These are phyloP conservation scores for Protomyces gravidus DNA, from an alignment of 1,139 yeast species.

Conservation along the genomic window DNA sequence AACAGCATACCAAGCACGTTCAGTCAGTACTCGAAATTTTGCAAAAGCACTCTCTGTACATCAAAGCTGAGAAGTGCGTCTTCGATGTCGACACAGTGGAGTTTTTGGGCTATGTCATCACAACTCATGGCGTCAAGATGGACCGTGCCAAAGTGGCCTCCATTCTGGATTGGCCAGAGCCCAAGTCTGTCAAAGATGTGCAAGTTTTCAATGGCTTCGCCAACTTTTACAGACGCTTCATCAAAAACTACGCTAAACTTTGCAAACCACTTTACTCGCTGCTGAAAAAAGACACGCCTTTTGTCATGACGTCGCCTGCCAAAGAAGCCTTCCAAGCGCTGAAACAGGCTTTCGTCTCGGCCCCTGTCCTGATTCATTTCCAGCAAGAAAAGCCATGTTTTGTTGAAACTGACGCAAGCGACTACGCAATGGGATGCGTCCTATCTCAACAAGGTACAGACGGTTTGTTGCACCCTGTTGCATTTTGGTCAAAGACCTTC, in stretches of 20 bases:
- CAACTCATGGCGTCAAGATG: not conserved
- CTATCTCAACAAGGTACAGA: constrained; percentile 1
- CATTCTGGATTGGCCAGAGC: not conserved
- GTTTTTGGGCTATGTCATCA: not conserved
- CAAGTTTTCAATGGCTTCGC: not conserved
- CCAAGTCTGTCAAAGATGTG: not conserved
- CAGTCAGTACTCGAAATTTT: not conserved
- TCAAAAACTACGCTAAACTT: not conserved
- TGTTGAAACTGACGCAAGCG: constrained; percentile 23
- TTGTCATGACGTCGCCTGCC: not conserved
- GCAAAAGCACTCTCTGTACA: not conserved
- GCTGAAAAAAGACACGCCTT: not conserved
- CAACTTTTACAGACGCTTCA: not conserved
- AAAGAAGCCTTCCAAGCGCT: not conserved
- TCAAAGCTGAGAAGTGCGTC: not conserved
- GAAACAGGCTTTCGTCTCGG: constrained; percentile 2
- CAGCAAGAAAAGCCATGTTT: constrained; percentile 1
- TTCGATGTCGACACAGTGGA: not conserved
- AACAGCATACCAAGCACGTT: constrained; percentile 36
- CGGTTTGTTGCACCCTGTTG: constrained; percentile 2
- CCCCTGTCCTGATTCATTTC: constrained; percentile 13
- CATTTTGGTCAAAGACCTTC: not conserved
- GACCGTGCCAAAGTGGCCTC: not conserved
- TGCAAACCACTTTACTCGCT: not conserved
- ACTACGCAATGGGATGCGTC: constrained; percentile 17